Evolutionary conservation across 129 eudicot species (phyloP).

Genomic region (Saussurea involucrata): DNA sequence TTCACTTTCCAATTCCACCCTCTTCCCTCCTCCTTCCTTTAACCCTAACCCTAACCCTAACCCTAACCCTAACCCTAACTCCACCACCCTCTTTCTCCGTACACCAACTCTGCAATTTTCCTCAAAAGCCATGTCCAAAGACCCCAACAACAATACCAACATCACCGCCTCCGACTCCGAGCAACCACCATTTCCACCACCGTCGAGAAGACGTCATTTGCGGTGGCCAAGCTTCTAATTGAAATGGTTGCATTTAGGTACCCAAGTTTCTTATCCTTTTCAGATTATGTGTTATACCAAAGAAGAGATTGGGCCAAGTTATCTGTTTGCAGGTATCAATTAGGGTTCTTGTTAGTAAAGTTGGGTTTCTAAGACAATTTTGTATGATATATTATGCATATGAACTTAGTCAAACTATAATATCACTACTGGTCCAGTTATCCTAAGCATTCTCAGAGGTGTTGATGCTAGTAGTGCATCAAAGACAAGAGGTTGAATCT

Average conservation of each 20-base stretch:
- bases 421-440: not conserved
- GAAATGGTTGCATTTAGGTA: conserved; percentile 85
- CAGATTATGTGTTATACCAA: not conserved
- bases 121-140: conserved; percentile 39
- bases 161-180: conserved; percentile 23
- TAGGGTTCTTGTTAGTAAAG: conserved; percentile 1
- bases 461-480: not conserved
- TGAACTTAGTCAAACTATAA: not conserved
- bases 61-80: conserved; percentile 17
- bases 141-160: conserved; percentile 20
- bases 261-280: not conserved
- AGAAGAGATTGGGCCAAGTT: not conserved
- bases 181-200: conserved; percentile 31
- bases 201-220: conserved; percentile 41
- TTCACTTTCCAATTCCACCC: conserved; percentile 33
- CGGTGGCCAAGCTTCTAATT: conserved; percentile 55
- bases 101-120: conserved; percentile 16
- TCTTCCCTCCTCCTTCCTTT: conserved; percentile 33
- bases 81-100: conserved; percentile 22
- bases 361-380: not conserved
- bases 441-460: not conserved
- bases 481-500: not conserved
- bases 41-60: conserved; percentile 26
- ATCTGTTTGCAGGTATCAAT: not conserved
- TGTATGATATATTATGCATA: not conserved